These are phyloP conservation scores for Salvia hispanica DNA, from an alignment of 257 asterid species.

Conservation along the genomic window DNA sequence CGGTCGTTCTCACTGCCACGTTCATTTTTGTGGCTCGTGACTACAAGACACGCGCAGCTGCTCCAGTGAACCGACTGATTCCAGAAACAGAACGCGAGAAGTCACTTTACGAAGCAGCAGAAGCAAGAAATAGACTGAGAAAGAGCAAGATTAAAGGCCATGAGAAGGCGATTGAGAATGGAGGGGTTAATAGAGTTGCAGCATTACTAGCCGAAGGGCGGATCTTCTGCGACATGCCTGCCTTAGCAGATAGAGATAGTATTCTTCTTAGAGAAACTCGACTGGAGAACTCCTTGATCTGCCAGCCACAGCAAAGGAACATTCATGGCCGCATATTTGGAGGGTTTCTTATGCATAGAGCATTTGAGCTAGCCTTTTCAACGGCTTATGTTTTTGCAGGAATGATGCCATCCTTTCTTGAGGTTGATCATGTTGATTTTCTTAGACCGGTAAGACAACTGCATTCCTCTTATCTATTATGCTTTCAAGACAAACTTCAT, in stretches of 20 bases:
- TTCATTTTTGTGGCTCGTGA: slow-evolving; percentile 98
- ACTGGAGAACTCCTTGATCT: slow-evolving; percentile 87
- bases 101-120: slow-evolving; percentile 74
- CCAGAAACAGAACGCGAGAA: slow-evolving; percentile 78
- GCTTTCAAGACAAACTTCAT: background rate
- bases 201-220: slow-evolving; percentile 78
- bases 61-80: slow-evolving; percentile 69
- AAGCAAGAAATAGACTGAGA: slow-evolving; percentile 62
- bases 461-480: background rate
- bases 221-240: slow-evolving; percentile 97
- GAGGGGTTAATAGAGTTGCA: slow-evolving; percentile 56
- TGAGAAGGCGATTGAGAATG: slow-evolving; percentile 56
- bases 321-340: slow-evolving; percentile 97
- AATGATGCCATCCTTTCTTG: slow-evolving; percentile 90
- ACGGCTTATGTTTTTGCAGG: slow-evolving; percentile 94
- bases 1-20: slow-evolving; percentile 78
- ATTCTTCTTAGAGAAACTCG: slow-evolving; percentile 89
- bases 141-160: slow-evolving; percentile 58
- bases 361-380: slow-evolving; percentile 87
- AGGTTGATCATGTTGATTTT: slow-evolving; percentile 94
- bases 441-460: slow-evolving; percentile 63
- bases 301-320: slow-evolving; percentile 99
- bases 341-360: slow-evolving; percentile 90
- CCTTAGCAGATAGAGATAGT: slow-evolving; percentile 88
- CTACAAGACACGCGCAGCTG: slow-evolving; percentile 81